phyloP scores from a whole-genome alignment of 2,329 filamentous ascomycete genomes.

The Botrytis aclada region DNA sequence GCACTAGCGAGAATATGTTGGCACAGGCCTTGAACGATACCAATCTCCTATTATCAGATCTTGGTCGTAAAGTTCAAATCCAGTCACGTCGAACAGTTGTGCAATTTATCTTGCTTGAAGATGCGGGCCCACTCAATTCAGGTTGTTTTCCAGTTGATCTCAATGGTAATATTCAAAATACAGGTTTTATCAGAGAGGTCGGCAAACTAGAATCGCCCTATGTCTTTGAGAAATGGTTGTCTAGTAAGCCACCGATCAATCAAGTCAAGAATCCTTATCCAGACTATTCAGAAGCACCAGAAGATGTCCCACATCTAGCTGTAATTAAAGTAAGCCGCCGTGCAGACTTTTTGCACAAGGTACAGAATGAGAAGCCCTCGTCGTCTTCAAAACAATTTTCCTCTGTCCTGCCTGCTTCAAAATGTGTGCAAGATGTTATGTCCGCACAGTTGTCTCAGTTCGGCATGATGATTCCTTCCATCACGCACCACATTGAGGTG shows the following conservation, averaged over 20 bases:
- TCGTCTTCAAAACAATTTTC: conserved; percentile 39
- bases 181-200: conserved; percentile 29
- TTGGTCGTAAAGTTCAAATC: conserved; percentile 29
- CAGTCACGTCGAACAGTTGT: conserved; percentile 23
- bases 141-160: not conserved
- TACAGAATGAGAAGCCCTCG: conserved; percentile 1
- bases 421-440: conserved; percentile 51
- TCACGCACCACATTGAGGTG: conserved; percentile 67
- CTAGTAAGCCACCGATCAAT: conserved; percentile 44
- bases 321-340: conserved; percentile 52
- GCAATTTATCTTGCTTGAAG: conserved; percentile 24
- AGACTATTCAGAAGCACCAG: conserved; percentile 42
- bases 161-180: not conserved
- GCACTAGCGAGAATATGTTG: not conserved
- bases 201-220: conserved; percentile 29
- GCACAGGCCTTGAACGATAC: conserved; percentile 26
- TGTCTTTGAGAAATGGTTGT: conserved; percentile 43
- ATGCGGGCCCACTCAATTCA: not conserved
- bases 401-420: conserved; percentile 45
- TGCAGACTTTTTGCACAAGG: conserved; percentile 56
- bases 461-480: conserved; percentile 66
- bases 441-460: conserved; percentile 43
- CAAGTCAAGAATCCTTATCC: conserved; percentile 42
- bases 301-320: conserved; percentile 49
- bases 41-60: conserved; percentile 26